These are phyloP conservation scores for Monilinia vaccinii-corymbosi DNA, from an alignment of 2,329 filamentous ascomycete genomes.

Conservation along the genomic window DNA sequence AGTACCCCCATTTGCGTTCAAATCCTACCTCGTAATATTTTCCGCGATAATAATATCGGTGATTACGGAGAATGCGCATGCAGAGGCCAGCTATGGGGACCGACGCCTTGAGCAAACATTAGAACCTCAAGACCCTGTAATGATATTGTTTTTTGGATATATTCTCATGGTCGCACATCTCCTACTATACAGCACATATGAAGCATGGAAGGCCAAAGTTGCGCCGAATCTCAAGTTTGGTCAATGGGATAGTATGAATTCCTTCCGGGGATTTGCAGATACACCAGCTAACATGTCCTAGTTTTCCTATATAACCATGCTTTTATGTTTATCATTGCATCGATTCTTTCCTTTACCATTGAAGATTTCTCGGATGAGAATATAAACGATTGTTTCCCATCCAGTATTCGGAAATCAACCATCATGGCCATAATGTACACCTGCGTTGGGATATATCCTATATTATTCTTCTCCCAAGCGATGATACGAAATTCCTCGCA, in stretches of 20 bases:
- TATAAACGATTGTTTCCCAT: conserved; percentile 7
- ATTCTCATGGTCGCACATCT: conserved; percentile 4
- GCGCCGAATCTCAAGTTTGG: conserved; percentile 5
- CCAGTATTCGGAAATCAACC: not conserved
- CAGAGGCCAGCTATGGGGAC: conserved; percentile 6
- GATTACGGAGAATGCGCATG: conserved; percentile 6
- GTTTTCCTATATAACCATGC: conserved; percentile 8
- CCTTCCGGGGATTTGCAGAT: not conserved
- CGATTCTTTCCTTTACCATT: not conserved
- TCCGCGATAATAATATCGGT: conserved; percentile 6
- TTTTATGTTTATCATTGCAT: not conserved
- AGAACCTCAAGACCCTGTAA: conserved; percentile 9
- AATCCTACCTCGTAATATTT: conserved; percentile 3
- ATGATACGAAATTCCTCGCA: not conserved
- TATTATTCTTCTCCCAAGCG: not conserved
- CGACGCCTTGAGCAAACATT: conserved; percentile 8
- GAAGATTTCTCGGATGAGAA: conserved; percentile 9
- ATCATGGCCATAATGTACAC: conserved; percentile 4
- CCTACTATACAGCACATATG: conserved; percentile 5
- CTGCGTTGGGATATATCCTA: not conserved
- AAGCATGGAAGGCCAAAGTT: conserved; percentile 7
- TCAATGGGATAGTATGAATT: conserved; percentile 6
- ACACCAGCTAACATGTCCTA: not conserved
- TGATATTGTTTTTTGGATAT: conserved; percentile 11
- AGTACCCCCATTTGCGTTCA: conserved; percentile 1